Conservation (phyloP, 148 eudicot genomes). For the Diospyros kaki region DNA sequence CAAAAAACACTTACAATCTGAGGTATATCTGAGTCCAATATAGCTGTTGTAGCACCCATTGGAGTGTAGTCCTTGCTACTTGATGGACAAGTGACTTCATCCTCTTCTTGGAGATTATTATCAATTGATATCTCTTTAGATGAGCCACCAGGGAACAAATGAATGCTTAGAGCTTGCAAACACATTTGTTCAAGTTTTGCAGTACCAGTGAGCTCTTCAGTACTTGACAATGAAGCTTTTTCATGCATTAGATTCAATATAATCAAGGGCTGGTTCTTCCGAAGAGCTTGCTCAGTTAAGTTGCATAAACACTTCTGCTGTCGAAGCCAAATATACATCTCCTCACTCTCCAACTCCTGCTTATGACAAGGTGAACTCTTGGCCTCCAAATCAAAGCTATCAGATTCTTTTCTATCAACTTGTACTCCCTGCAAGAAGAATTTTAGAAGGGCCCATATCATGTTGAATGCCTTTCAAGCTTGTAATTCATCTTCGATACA, state of each 20-base stretch:
- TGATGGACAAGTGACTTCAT: slow-evolving; percentile 38
- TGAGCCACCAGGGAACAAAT: slow-evolving; percentile 45
- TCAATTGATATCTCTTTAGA: slow-evolving; percentile 40
- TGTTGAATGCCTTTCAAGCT: neutral
- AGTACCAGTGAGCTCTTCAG: slow-evolving; percentile 50
- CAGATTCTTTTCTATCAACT: slow-evolving; percentile 39
- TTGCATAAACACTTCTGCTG: slow-evolving; percentile 57
- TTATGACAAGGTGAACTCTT: slow-evolving; percentile 28
- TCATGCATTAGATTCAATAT: slow-evolving; percentile 71
- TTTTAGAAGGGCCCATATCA: neutral
- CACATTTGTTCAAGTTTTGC: slow-evolving; percentile 58
- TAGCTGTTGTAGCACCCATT: slow-evolving; percentile 19
- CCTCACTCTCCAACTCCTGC: slow-evolving; percentile 46
- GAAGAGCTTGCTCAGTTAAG: slow-evolving; percentile 75
- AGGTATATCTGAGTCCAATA: slow-evolving; percentile 60
- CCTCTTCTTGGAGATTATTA: slow-evolving; percentile 39
- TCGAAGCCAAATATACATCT: slow-evolving; percentile 40
- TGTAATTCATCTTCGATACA: neutral
- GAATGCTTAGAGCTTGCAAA: slow-evolving; percentile 65
- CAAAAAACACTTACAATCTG: slow-evolving; percentile 50
- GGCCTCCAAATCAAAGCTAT: slow-evolving; percentile 30
- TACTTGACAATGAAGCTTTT: slow-evolving; percentile 32
- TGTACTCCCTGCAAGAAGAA: slow-evolving; percentile 59
- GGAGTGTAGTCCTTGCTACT: slow-evolving; percentile 36
- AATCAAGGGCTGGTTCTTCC: slow-evolving; percentile 71